Base-by-base conservation (phyloP, 495 filamentous ascomycete species). In the Lasiosphaeria hispida region DNA sequence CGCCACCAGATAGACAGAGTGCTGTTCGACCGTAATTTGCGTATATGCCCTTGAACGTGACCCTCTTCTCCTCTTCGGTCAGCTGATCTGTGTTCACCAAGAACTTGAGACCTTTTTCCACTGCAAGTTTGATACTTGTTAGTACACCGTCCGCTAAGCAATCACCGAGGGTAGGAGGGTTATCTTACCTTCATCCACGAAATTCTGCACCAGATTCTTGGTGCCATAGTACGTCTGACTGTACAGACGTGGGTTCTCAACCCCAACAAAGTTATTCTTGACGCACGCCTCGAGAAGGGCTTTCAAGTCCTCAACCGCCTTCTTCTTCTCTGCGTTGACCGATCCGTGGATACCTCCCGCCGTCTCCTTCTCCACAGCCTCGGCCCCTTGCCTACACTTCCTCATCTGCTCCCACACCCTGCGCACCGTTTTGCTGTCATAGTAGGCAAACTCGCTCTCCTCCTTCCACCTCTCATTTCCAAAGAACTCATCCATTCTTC, bases 151-250 rank as follows among this genome's bases (percentile, higher is more conserved):
- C 41, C 15, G 8, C 7, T 42, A 2, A 30, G 5, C n/a, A 23
- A 11, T 6, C 10, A 1, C 4, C 9, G 8, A 15, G 0, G 18
- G 10, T 17, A 42, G 2, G 15, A 34, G 23, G 14, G 17, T 10
- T 5, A 49, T 62, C 74, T 49, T 68, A 85, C 83, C 79, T 75
- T 97, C 92, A 61, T 96, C 90, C 48, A 96, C 78, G 67, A 89
- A 97, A 40, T 85, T 81, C 73, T 97, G 95, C 13, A 95, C 91
- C 44, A 96, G 71, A 40, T 91, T 83, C 69, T 98, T 98, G 1
- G 94, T 98, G 18, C 95, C 94, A 56, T 91, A 96, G 64, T 98
- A 97, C 1, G 92, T 92, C 75, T 97, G 91, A 62, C 88, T 93
- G 69, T 98, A 98, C 10, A 98, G 78, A 39, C 91, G 79, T 17